These are phyloP conservation scores for Trypanosoma platydactyli DNA, from an alignment of 208 protist genomes.

Conservation along the genomic window DNA sequence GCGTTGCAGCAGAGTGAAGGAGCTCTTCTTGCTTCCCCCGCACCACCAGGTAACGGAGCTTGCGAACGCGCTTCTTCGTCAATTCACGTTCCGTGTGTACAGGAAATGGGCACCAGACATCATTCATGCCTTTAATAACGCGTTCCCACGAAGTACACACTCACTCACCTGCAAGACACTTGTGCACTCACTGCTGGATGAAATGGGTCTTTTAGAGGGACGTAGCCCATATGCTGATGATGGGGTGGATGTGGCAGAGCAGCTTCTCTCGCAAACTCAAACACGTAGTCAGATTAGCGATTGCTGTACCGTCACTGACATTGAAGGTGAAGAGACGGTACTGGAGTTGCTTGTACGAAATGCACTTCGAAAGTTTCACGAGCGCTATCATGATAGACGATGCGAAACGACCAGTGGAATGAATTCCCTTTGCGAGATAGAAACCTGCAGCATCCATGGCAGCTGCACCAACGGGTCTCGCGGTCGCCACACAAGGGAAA, in stretches of 20 bases:
- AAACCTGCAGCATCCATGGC: background rate
- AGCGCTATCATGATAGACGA: background rate
- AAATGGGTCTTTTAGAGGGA: conserved; percentile 16
- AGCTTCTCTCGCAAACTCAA: background rate
- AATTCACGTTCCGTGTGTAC: conserved; percentile 26
- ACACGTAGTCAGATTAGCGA: background rate
- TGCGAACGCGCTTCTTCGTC: conserved; percentile 25
- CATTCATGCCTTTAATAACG: conserved; percentile 20
- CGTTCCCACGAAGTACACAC: conserved; percentile 12
- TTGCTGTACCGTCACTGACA: background rate
- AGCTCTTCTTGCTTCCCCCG: conserved; percentile 8
- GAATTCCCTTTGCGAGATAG: background rate
- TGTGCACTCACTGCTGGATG: conserved; percentile 18
- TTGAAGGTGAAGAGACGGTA: conserved; percentile 10
- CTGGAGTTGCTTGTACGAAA: conserved; percentile 21
- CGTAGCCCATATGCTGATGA: background rate
- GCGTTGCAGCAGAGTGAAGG: background rate
- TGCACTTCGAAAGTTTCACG: conserved; percentile 15
- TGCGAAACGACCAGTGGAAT: background rate
- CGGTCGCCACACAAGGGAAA: background rate
- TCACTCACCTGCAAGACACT: conserved; percentile 16
- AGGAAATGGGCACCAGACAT: conserved; percentile 2
- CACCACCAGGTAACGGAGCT: conserved; percentile 10
- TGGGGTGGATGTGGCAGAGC: background rate
- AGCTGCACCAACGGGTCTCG: background rate